Conservation (phyloP, 352 stramenopile genomes). For the Albugo laibachii region DNA sequence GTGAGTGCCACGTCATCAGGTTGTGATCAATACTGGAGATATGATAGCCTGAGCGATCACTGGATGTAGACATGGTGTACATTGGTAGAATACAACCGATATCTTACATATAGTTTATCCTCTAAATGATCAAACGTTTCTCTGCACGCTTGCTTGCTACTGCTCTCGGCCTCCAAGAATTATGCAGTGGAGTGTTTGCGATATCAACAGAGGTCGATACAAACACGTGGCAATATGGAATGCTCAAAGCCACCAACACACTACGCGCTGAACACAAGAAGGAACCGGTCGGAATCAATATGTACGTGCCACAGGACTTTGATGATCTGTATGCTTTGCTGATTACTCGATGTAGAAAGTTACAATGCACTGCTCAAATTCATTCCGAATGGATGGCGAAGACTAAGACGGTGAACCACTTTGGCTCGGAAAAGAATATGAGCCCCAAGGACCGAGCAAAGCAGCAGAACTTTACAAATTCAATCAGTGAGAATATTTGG, state of each 20-base stretch:
- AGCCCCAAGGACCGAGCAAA: not conserved
- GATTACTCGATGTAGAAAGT: not conserved
- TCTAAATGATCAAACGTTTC: too few relatives aligned
- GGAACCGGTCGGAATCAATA: not conserved
- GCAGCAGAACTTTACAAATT: not conserved
- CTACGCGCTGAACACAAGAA: constrained; percentile 3
- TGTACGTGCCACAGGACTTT: too few relatives aligned
- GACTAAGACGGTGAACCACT: not conserved
- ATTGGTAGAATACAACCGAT: too few relatives aligned
- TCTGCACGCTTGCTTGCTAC: too few relatives aligned
- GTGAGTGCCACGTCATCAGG: too few relatives aligned
- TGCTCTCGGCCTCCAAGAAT: too few relatives aligned
- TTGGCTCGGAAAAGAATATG: not conserved
- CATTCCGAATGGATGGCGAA: not conserved
- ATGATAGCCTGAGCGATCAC: too few relatives aligned
- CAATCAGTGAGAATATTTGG: not conserved
- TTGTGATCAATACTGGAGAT: too few relatives aligned
- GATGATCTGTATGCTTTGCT: not conserved
- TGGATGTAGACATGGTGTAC: too few relatives aligned
- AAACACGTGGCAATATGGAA: not conserved
- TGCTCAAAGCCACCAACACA: constrained; percentile 28
- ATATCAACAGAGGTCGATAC: too few relatives aligned
- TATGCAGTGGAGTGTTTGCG: too few relatives aligned
- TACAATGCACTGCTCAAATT: not conserved
- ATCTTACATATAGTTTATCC: too few relatives aligned